Evolutionary conservation across 2,329 filamentous ascomycete species (phyloP), one percentile per base, ranked within the genome.

Genomic region (Aspergillus persii): DNA sequence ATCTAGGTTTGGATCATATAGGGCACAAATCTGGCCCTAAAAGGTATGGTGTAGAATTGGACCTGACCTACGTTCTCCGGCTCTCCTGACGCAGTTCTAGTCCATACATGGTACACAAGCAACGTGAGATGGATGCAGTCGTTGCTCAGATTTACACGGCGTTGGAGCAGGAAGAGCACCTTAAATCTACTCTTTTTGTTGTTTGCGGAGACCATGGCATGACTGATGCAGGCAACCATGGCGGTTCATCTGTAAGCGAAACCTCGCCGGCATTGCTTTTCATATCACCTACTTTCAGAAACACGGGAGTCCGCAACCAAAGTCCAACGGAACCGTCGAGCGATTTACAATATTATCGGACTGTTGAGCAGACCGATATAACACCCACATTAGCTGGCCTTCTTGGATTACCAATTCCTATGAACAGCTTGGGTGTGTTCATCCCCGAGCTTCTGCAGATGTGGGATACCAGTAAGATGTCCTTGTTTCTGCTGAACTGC

Each of bases 171-270:
- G 78, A 90, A 57, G 72, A 83, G 1, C 89, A 96, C 73, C 85
- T 97, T 1, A 72, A 85, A 33, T 89, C 90, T 4, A 92, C 94
- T 0, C 79, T 99, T 2, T 83, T 99, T 50, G 87, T 99, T 3
- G 78, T 99, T 6, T 92, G 89, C 58, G 95, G 95, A 57, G 96
- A 99, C 69, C 95, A 99, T 72, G 95, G 95, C n/a, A 99, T 99
- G 95, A 99, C 98, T 67, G 94, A 98, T 68, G 95, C 91, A 23
- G 95, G 95, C 2, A 98, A 98, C 66, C 95, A 99, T 72, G 95
- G 95, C 31, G 95, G 94, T 44, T 97, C 94, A 8, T 93, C 93
- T 0, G 86, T 92, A 1, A 94, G 95, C 48, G 95, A 99, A 79
- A 98, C 95, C 1, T 97, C 94, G 0, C 89, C 95, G 0, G 95